A percentile compares a stretch with the other conserved stretches of the same genome.
These are phyloP conservation scores for Starmerella stigmatis DNA, from an alignment of 805 yeast genomes.

Conservation along the genomic window DNA sequence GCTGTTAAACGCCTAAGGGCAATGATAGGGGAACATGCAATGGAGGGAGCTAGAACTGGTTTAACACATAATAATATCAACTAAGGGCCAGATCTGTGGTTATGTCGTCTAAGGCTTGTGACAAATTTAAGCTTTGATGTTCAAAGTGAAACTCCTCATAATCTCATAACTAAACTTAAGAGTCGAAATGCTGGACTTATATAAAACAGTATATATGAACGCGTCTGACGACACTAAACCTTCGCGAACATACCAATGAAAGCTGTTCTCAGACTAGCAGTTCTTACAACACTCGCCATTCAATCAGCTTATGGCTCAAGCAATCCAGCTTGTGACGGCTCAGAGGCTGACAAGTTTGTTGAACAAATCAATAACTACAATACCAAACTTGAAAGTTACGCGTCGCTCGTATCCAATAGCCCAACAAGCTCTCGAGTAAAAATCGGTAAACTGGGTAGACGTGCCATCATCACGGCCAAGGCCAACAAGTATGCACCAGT, in stretches of 20 bases:
- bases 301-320: neutral
- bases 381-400: neutral
- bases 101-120: too few relatives aligned
- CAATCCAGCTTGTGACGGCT: neutral
- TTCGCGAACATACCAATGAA: neutral
- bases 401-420: neutral
- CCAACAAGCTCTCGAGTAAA: neutral
- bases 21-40: too few relatives aligned
- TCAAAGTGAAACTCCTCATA: constrained; percentile 1
- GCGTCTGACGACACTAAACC: neutral
- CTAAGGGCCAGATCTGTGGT: too few relatives aligned
- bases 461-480: neutral
- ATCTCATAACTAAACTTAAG: too few relatives aligned
- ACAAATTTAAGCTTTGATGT: neutral
- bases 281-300: neutral
- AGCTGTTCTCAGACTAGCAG: neutral
- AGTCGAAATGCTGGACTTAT: too few relatives aligned
- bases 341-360: neutral
- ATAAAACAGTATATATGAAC: neutral
- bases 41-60: too few relatives aligned
- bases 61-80: too few relatives aligned
- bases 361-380: neutral
- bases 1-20: too few relatives aligned
- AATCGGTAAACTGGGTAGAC: neutral
- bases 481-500: neutral